A percentile compares a stretch with the other conserved stretches of the same genome.
Conservation (phyloP, 75 land plant genomes). For the Chamaecyparis obtusa region DNA sequence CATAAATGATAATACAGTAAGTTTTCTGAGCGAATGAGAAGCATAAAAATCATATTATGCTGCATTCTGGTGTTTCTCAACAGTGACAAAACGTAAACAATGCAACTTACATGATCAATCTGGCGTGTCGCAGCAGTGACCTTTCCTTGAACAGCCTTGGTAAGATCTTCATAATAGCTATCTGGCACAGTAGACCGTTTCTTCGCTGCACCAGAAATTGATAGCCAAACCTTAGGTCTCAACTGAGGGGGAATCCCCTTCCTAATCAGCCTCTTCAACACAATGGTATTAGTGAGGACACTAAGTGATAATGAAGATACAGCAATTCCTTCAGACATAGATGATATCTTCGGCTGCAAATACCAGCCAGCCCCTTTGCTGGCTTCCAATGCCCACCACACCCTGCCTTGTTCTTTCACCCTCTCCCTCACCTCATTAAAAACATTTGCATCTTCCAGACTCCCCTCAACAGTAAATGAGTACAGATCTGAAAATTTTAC, state of each 20-base stretch:
- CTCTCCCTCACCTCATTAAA: slow-evolving; percentile 85
- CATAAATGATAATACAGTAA: neutral
- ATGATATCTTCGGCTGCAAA: slow-evolving; percentile 63
- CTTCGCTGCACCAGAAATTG: slow-evolving; percentile 85
- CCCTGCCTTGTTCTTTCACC: slow-evolving; percentile 74
- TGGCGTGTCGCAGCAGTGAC: slow-evolving; percentile 84
- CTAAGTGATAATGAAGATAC: slow-evolving; percentile 44
- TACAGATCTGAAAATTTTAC: slow-evolving; percentile 85
- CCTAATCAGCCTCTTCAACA: slow-evolving; percentile 82
- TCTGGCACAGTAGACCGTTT: slow-evolving; percentile 87
- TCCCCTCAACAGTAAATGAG: slow-evolving; percentile 83
- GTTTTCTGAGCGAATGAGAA: neutral
- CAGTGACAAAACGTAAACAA: slow-evolving; percentile 1
- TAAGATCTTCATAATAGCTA: slow-evolving; percentile 78
- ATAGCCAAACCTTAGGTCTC: slow-evolving; percentile 88
- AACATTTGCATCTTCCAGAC: slow-evolving; percentile 79
- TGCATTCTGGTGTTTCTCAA: neutral
- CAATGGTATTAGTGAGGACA: slow-evolving; percentile 36
- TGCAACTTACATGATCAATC: slow-evolving; percentile 86
- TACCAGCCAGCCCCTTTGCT: slow-evolving; percentile 94
- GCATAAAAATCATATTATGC: neutral
- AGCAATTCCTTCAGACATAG: slow-evolving; percentile 45
- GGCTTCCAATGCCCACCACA: slow-evolving; percentile 89
- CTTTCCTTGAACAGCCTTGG: slow-evolving; percentile 61
- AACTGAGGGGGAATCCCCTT: slow-evolving; percentile 85